Conservation (phyloP, 441 rosid species). For the California macrophylla region DNA sequence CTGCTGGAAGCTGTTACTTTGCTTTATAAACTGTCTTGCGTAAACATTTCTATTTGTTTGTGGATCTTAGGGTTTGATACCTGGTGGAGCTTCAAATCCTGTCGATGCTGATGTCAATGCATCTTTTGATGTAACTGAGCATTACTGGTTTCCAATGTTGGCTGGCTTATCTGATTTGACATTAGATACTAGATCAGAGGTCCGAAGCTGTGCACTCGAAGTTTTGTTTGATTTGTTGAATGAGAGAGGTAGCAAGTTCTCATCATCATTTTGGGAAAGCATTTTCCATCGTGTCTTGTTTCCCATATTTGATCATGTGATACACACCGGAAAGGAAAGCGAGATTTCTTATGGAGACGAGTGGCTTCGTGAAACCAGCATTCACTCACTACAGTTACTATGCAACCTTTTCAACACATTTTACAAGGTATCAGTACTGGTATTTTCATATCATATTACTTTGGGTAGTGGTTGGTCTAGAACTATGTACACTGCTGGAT, state of each 20-base stretch:
- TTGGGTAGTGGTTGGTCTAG: background rate
- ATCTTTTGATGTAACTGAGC: conserved; percentile 80
- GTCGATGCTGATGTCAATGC: conserved; percentile 41
- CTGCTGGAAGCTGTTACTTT: conserved; percentile 12
- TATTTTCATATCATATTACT: background rate
- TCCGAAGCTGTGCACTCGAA: conserved; percentile 94
- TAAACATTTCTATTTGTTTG: conserved; percentile 12
- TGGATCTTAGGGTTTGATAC: conserved; percentile 72
- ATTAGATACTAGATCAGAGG: conserved; percentile 82
- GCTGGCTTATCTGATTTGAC: conserved; percentile 98
- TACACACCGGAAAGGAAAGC: conserved; percentile 85
- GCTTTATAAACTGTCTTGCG: conserved; percentile 6
- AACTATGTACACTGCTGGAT: background rate
- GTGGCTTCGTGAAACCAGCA: conserved; percentile 92
- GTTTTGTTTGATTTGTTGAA: conserved; percentile 95
- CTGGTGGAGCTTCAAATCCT: conserved; percentile 89
- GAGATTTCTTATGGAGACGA: conserved; percentile 64
- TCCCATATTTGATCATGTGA: conserved; percentile 97
- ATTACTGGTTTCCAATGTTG: conserved; percentile 99
- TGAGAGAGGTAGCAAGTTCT: conserved; percentile 95
- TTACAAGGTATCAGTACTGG: conserved; percentile 63
- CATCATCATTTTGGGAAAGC: conserved; percentile 95
- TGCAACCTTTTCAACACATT: conserved; percentile 98
- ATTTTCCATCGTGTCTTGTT: conserved; percentile 94
- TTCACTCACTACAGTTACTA: conserved; percentile 93